phyloP scores from a whole-genome alignment of 108 stramenopile species.

The Mayamaea pseudoterrestris region DNA sequence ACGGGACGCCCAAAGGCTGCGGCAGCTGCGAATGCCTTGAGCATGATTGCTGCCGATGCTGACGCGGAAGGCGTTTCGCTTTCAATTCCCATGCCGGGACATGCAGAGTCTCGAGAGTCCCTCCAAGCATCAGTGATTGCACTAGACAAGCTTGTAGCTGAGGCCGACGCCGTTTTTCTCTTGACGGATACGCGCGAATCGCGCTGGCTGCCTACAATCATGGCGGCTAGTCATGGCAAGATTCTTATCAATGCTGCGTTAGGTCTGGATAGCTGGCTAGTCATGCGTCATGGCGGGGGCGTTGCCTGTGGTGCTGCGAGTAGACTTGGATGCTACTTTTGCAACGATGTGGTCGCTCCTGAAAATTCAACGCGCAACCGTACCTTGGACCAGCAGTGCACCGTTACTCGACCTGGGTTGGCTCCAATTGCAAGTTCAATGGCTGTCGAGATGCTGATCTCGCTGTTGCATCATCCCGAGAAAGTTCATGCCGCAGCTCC shows the following conservation, averaged over 20 bases:
- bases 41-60: slow-evolving; percentile 78
- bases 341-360: slow-evolving; percentile 96
- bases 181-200: slow-evolving; percentile 97
- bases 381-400: slow-evolving; percentile 99
- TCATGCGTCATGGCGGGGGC: slow-evolving; percentile 90
- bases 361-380: slow-evolving; percentile 90
- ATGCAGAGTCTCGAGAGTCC: slow-evolving; percentile 46
- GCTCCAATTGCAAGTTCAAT: slow-evolving; percentile 91
- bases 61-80: slow-evolving; percentile 51
- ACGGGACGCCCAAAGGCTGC: slow-evolving; percentile 81
- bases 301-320: slow-evolving; percentile 1
- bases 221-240: slow-evolving; percentile 83
- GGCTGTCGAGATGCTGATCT: slow-evolving; percentile 91
- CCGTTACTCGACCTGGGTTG: slow-evolving; percentile 95
- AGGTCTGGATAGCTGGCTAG: slow-evolving; percentile 94
- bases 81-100: slow-evolving; percentile 99
- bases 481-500: slow-evolving; percentile 42
- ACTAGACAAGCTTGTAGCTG: slow-evolving; percentile 60
- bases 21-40: slow-evolving; percentile 86
- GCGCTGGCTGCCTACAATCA: slow-evolving; percentile 96
- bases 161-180: slow-evolving; percentile 86
- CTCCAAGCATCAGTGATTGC: slow-evolving; percentile 45
- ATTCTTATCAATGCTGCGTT: slow-evolving; percentile 90
- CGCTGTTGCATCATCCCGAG: slow-evolving; percentile 82
- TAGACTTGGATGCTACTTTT: slow-evolving; percentile 96